Percentiles rank a stretch among this genome's conserved stretches.
Conservation (phyloP, 176 grass and related monocot species). For the Cenchrus americanus region DNA sequence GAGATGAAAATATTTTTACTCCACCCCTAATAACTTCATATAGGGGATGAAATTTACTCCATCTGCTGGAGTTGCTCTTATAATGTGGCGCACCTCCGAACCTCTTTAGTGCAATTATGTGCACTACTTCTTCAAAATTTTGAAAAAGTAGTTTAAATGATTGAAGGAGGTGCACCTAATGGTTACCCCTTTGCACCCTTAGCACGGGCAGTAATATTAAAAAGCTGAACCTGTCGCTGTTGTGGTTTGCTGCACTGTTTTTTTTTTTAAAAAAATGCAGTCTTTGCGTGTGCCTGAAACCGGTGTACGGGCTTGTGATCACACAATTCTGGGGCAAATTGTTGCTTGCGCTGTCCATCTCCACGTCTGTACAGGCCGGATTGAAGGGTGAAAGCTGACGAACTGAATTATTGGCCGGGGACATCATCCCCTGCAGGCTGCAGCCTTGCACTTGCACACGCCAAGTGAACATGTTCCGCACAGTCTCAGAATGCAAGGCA, state of each 20-base stretch:
- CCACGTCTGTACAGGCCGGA: neutral
- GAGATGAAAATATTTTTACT: no score
- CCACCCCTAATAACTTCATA: no score
- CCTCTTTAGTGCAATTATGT: no score
- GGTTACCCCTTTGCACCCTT: no score
- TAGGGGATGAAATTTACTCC: no score
- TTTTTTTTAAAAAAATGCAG: neutral
- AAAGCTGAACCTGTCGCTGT: neutral
- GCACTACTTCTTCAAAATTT: no score
- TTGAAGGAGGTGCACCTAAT: no score
- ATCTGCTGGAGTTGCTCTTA: no score
- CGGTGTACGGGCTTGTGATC: neutral
- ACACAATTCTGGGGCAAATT: neutral
- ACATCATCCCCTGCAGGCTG: neutral
- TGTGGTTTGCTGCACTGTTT: neutral
- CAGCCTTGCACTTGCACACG: neutral
- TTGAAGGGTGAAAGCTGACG: neutral
- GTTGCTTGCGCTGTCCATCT: slow-evolving; percentile 1
- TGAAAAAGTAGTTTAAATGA: no score
- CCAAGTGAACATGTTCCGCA: neutral
- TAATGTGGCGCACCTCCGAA: no score
- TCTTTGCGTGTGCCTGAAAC: slow-evolving; percentile 1
- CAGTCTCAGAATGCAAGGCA: neutral
- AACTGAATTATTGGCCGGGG: neutral
- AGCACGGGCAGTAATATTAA: neutral